Evolutionary conservation across 106 monocot genomes (phyloP), one percentile per base, ranked within the genome.

Genomic region (Allium fistulosum): DNA sequence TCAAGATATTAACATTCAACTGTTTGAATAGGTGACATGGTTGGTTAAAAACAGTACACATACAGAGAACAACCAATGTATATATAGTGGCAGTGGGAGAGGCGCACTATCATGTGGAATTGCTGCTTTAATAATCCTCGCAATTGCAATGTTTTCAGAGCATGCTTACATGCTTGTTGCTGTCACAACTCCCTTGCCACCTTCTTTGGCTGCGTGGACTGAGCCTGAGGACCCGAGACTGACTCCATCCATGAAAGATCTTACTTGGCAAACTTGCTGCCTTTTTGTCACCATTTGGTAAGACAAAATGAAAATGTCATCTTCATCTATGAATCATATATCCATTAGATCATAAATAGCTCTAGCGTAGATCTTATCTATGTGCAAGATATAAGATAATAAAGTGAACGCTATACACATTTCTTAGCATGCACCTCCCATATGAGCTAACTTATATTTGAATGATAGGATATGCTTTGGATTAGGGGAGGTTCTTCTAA

Each of bases 281-380:
- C 79, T 90, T 52, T 90, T 94, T 61, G 62, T 94, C 58, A 26
- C 82, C 3, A 85, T 82, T 26, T 94, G 90, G 94, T 87, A 75
- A 62, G 17, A 59, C 8, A 0, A 12, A 59, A 37, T 1, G 37
- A 37, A 37, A 37, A 37, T 37, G 37, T 5, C 37, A 5, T 37
- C 4, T 37, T 37, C 37, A 37, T 37, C 1, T 37, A 37, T 37
- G 37, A 37, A 37, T 37, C 37, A 37, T 37, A 5, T 37, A 37
- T 4, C 37, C 2, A 5, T 37, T 37, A 22, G 22, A 22, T 22
- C 22, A 22, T 22, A 22, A 22, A 22, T 22, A 22, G 22, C 22
- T 22, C 22, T 22, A 22, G 22, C 22, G 0, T 22, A 22, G 1
- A 22, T 1, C 22, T 22, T 22, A 22, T 22, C 22, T 22, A 22